Percentiles rank a stretch among this genome's conserved stretches.
phyloP scores from a whole-genome alignment of 805 yeast genomes.

The Schizosaccharomyces lindneri region DNA sequence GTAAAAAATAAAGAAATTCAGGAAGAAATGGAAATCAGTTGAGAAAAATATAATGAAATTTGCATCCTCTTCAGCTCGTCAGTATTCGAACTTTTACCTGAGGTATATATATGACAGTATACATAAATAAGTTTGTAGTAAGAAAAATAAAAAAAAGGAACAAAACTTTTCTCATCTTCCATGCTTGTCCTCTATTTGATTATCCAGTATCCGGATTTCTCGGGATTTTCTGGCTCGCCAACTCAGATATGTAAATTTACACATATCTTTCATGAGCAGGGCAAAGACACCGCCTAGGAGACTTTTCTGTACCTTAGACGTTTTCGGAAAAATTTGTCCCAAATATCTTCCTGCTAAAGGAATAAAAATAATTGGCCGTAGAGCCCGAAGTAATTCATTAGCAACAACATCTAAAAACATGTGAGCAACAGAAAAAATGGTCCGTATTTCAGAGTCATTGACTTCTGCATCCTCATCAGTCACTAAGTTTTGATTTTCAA shows the following conservation, averaged over 20 bases:
- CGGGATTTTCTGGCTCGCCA: not conserved
- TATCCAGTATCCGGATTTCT: not conserved
- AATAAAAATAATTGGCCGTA: not conserved
- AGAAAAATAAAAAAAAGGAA: too few species aligned
- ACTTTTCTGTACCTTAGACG: not conserved
- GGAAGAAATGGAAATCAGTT: too few species aligned
- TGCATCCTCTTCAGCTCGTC: too few species aligned
- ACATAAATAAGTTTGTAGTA: too few species aligned
- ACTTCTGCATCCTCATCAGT: not conserved
- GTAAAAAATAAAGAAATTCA: too few species aligned
- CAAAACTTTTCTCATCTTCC: not conserved
- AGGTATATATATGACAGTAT: too few species aligned
- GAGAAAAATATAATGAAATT: too few species aligned
- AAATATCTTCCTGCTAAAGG: not conserved
- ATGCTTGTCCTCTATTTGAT: not conserved
- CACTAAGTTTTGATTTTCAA: not conserved
- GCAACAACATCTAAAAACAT: not conserved
- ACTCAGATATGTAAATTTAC: not conserved
- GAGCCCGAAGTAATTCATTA: not conserved
- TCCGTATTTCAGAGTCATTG: not conserved
- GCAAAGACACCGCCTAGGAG: not conserved
- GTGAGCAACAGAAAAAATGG: not conserved
- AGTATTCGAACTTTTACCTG: too few species aligned
- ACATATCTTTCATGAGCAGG: not conserved
- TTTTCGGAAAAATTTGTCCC: not conserved